These are phyloP conservation scores for Fraxinus anomala DNA, from an alignment of 257 asterid species.

Conservation along the genomic window DNA sequence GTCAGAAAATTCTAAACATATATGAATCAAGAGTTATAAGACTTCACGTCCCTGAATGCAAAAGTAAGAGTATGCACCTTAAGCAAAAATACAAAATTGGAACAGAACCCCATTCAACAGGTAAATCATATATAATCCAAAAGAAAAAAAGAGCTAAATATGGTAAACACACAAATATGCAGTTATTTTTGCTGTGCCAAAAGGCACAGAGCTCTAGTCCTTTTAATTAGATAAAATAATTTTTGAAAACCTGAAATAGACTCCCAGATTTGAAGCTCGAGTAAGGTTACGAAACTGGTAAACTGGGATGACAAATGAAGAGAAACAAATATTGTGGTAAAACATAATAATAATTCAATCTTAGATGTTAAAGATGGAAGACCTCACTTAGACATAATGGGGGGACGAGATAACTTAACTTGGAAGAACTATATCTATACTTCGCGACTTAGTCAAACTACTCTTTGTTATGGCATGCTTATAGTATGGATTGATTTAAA, in stretches of 20 bases:
- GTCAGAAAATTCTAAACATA: slow-evolving; percentile 18
- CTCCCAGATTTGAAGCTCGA: slow-evolving; percentile 8
- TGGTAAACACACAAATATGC: not conserved
- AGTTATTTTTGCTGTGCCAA: not conserved
- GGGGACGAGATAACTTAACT: not conserved
- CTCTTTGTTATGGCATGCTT: not conserved
- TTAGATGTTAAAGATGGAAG: not conserved
- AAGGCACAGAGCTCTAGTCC: not conserved
- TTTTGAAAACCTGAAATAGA: not conserved
- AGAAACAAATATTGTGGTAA: not conserved
- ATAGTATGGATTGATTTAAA: not conserved
- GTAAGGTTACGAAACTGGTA: not conserved
- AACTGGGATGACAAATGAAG: not conserved
- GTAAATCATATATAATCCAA: too few relatives aligned
- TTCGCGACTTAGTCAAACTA: not conserved
- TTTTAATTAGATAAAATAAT: not conserved
- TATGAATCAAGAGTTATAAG: not conserved
- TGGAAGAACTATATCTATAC: not conserved
- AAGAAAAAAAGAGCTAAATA: not conserved
- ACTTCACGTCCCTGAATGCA: not conserved
- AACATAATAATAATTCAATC: not conserved
- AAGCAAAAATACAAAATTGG: not conserved
- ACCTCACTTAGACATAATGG: not conserved
- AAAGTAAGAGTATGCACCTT: not conserved
- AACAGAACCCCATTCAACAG: not conserved